Percentiles rank a stretch among this genome's conserved stretches.
Conservation (phyloP, 805 yeast genomes). For the Torulaspora delbrueckii region DNA sequence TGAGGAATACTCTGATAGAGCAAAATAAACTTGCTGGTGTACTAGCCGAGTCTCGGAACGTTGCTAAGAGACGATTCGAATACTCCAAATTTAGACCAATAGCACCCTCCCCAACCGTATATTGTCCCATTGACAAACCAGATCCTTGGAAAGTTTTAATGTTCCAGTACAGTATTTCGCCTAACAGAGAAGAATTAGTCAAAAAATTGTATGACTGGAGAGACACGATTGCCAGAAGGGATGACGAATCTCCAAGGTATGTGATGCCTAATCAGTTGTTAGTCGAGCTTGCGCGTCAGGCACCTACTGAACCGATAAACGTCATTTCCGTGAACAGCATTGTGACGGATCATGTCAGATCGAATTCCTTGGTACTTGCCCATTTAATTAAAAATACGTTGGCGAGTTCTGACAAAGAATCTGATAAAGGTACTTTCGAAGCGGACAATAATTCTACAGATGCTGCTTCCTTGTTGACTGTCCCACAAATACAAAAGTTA, state of each 20-base stretch:
- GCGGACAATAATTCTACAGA: neutral
- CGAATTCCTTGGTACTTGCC: conserved; percentile 54
- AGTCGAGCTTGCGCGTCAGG: conserved; percentile 51
- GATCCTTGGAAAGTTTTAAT: conserved; percentile 68
- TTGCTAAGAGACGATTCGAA: conserved; percentile 78
- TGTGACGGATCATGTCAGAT: conserved; percentile 52
- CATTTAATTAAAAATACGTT: conserved; percentile 47
- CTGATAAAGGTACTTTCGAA: neutral
- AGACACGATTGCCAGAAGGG: conserved; percentile 63
- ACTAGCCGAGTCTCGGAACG: conserved; percentile 67
- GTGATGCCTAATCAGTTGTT: conserved; percentile 79
- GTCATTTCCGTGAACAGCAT: conserved; percentile 46
- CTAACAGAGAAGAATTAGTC: conserved; percentile 49
- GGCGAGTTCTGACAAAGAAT: conserved; percentile 16
- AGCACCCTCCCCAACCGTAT: conserved; percentile 34
- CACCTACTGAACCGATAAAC: conserved; percentile 56
- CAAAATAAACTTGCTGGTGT: conserved; percentile 54
- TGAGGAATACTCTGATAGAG: conserved; percentile 58
- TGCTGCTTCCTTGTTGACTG: conserved; percentile 9
- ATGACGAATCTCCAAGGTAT: conserved; percentile 80
- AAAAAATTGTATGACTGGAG: conserved; percentile 75
- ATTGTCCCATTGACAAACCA: conserved; percentile 47
- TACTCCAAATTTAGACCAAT: conserved; percentile 59
- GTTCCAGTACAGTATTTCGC: conserved; percentile 59
- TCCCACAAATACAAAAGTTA: conserved; percentile 19